Conservation (phyloP, 2,329 filamentous ascomycete species). For the Aspergillus aculeatus region DNA sequence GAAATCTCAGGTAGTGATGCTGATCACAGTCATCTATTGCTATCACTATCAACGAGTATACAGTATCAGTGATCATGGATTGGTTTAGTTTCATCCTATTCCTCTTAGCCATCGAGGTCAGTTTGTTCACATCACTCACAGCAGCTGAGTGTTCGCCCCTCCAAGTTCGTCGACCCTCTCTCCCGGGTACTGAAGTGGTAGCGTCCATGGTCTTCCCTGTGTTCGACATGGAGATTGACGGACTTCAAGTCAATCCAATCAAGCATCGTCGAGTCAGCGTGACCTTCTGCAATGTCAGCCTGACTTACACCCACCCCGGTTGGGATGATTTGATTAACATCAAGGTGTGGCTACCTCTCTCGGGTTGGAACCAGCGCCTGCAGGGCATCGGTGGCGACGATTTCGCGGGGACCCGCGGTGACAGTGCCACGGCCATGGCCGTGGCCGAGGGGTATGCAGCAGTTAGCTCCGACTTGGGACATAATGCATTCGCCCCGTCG, state of each 20-base stretch:
- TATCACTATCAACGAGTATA: background rate
- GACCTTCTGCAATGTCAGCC: slow-evolving; percentile 5
- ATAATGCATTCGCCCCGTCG: background rate
- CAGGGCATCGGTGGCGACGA: slow-evolving; percentile 8
- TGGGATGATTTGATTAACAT: slow-evolving; percentile 2
- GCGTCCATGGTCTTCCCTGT: background rate
- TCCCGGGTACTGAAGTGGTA: background rate
- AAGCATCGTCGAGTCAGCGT: background rate
- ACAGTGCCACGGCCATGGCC: slow-evolving; percentile 2
- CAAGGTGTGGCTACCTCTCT: slow-evolving; percentile 9
- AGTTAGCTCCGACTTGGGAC: slow-evolving; percentile 8
- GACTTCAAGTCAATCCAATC: background rate
- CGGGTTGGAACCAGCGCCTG: slow-evolving; percentile 6
- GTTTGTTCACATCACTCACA: background rate
- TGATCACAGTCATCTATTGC: background rate
- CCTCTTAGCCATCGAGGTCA: background rate
- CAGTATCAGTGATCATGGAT: background rate
- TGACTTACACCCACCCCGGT: slow-evolving; percentile 5
- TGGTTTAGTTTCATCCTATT: background rate
- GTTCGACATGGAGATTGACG: background rate
- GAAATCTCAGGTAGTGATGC: background rate
- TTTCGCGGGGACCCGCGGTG: slow-evolving; percentile 1
- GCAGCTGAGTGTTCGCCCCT: background rate
- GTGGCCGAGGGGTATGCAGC: slow-evolving; percentile 8
- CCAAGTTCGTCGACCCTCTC: background rate